Percentiles rank a stretch among this genome's conserved stretches.
Evolutionary conservation across 2,329 filamentous ascomycete species (phyloP).

Genomic region (Xylariales sp.): DNA sequence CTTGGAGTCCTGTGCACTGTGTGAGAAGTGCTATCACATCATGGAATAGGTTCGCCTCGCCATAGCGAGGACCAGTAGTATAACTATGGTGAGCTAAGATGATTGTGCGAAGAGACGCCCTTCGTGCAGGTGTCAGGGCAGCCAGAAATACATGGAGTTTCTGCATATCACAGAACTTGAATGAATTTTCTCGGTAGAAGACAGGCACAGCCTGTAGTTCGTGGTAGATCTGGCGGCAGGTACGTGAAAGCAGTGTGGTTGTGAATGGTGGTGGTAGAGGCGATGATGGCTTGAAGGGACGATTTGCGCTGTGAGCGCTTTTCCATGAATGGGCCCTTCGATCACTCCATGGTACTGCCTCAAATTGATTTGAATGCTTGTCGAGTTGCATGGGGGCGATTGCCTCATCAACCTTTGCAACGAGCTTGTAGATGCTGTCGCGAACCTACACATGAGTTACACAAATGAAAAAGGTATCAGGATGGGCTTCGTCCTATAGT

Average conservation of each 20-base stretch:
- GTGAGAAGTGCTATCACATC: neutral
- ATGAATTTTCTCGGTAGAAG: constrained; percentile 9
- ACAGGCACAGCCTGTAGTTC: constrained; percentile 6
- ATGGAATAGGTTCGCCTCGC: neutral
- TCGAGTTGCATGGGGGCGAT: constrained; percentile 2
- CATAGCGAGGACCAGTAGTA: neutral
- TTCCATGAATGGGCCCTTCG: neutral
- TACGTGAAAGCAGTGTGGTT: neutral
- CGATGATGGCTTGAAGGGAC: too few species aligned
- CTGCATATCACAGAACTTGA: neutral
- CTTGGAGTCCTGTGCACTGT: constrained; percentile 2
- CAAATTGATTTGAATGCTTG: constrained; percentile 4
- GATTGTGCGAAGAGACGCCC: neutral
- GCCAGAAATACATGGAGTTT: neutral
- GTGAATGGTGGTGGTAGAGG: too few species aligned
- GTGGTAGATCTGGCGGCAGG: constrained; percentile 5
- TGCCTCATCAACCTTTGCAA: neutral
- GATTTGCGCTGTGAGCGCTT: too few species aligned
- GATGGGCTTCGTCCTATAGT: neutral
- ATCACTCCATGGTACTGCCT: neutral
- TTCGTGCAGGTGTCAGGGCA: neutral
- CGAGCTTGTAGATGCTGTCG: constrained; percentile 5
- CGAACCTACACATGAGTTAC: constrained; percentile 2
- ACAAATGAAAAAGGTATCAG: neutral
- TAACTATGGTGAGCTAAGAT: too few species aligned